Conservation (phyloP, 2,329 filamentous ascomycete genomes). For the Parasarocladium wereldwijsianum region DNA sequence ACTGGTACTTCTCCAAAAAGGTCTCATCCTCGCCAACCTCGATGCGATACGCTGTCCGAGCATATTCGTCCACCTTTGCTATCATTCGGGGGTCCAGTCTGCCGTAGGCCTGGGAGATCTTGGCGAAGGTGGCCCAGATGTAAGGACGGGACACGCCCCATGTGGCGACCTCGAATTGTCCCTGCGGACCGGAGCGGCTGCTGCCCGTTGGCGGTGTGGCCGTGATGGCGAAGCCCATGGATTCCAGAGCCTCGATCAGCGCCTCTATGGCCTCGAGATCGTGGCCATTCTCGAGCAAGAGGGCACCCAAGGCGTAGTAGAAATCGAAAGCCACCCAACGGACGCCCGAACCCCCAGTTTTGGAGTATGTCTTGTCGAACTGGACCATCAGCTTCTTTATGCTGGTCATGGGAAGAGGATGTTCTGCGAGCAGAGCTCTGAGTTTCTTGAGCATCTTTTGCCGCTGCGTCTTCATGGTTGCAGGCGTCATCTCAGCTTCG, state of each 20-base stretch:
- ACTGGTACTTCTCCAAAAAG: not conserved
- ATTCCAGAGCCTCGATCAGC: not conserved
- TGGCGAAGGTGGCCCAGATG: not conserved
- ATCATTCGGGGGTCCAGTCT: not conserved
- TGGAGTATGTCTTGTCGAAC: not conserved
- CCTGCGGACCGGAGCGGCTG: not conserved
- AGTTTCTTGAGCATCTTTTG: not conserved
- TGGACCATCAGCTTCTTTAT: not conserved
- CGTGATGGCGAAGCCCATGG: not conserved
- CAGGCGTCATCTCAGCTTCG: slow-evolving; percentile 8
- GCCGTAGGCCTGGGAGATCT: not conserved
- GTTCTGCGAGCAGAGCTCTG: not conserved
- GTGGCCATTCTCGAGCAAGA: not conserved
- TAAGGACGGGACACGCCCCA: not conserved
- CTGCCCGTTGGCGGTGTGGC: not conserved
- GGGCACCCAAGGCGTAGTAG: not conserved
- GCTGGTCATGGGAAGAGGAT: not conserved
- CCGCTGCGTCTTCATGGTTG: not conserved
- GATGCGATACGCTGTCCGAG: not conserved
- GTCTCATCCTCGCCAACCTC: not conserved
- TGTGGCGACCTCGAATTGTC: not conserved
- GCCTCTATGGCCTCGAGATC: not conserved
- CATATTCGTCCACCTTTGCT: not conserved
- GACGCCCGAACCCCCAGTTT: not conserved
- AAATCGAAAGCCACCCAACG: not conserved